Base-by-base conservation (phyloP, 768 basidiomycete genomes). In the Panaeolus cyanescens region DNA sequence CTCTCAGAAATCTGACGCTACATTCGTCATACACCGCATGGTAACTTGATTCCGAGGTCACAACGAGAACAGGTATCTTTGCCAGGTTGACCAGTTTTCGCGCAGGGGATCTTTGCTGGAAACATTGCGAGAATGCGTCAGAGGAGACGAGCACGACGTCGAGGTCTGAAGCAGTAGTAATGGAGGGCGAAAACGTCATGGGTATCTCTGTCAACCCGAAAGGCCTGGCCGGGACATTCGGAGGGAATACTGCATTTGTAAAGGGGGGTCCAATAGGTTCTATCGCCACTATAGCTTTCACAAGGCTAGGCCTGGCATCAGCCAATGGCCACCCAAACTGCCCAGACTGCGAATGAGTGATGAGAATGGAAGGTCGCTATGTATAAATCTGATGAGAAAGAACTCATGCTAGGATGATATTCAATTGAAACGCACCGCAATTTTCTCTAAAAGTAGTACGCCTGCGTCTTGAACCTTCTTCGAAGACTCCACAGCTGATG, bases 241-340 rank as follows among this genome's bases (percentile, higher is more conserved):
- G 76, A 32, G 76, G 75, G 59, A 84, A 75, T 12, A 78, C 64
- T 12, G 73, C 76, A 25, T 75, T 68, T 17, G 72, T 73, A 65
- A 85, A 84, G 1, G 83, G 83, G 34, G 83, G 83, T 1, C 83
- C 83, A 4, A 62, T 74, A 1, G 83, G 83, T 64, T 85, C 83
- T 13, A 85, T 66, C 3, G 83, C 76, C 28, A 84, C 70, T 20
- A 85, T 82, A 13, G 77, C 79, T 65, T 76, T 80, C 34, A 85
- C 74, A 32, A 76, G 65, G 20, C 67, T 65, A 1, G 83, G 83
- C 25, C 80, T 72, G 2, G 77, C 70, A 56, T 85, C 83, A 7
- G 74, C 83, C 13, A 85, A 65, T 22, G 77, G 67, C 83, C 83
- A 85, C 19, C 81, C 83, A 54, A 80, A 73, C 42, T 70, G 74